Evolutionary conservation across 1,284 basidiomycete genomes (phyloP).

Genomic region (Cystobasidium sp.): DNA sequence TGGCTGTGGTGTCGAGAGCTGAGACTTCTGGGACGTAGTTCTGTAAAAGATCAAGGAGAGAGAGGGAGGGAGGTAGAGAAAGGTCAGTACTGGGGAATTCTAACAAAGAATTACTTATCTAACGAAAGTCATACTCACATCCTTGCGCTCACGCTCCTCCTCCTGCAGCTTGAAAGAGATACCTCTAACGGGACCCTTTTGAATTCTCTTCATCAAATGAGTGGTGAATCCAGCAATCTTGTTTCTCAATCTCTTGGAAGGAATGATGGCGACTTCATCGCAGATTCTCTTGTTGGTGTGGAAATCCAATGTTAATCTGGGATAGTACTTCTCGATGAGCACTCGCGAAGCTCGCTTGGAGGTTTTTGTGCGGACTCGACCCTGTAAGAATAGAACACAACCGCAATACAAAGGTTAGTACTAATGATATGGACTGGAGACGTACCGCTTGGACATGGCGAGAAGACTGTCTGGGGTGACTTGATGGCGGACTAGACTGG

Average conservation of each 20-base stretch:
- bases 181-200: slow-evolving; percentile 97
- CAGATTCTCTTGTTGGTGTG: slow-evolving; percentile 98
- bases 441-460: background rate
- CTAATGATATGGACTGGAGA: background rate
- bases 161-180: slow-evolving; percentile 99
- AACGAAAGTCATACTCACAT: slow-evolving; percentile 60
- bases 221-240: slow-evolving; percentile 99
- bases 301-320: slow-evolving; percentile 93
- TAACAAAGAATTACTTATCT: no score
- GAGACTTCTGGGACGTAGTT: slow-evolving; percentile 82
- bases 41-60: slow-evolving; percentile 2
- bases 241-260: slow-evolving; percentile 98
- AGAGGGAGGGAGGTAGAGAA: no score
- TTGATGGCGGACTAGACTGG: no score
- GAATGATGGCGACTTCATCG: slow-evolving; percentile 93
- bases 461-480: no score
- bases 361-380: slow-evolving; percentile 99
- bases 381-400: slow-evolving; percentile 63
- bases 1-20: slow-evolving; percentile 77
- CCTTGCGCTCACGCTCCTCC: slow-evolving; percentile 99
- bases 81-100: no score
- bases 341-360: slow-evolving; percentile 99
- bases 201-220: slow-evolving; percentile 99
- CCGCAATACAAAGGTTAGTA: background rate
- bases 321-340: slow-evolving; percentile 98